phyloP scores from a whole-genome alignment of 768 basidiomycete species.

The Rhodosporidiobolus sp. region DNA sequence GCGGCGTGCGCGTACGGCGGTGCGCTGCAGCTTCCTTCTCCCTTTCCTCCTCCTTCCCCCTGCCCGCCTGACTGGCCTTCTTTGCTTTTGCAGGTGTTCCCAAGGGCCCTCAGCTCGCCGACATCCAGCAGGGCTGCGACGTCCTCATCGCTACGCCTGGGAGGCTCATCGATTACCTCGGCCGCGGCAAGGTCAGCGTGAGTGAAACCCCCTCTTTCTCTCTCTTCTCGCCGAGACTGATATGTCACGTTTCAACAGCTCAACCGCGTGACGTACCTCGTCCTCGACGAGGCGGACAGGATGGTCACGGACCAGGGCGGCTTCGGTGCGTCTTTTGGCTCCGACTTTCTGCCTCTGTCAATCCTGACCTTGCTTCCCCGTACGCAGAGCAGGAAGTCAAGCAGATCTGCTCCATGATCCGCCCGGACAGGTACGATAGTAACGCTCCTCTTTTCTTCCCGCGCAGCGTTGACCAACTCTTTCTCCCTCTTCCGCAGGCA shows the following conservation, averaged over 20 bases:
- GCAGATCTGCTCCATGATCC: constrained; percentile 50
- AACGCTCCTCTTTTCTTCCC: no score
- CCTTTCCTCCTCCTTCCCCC: background rate
- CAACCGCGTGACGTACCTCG: constrained; percentile 85
- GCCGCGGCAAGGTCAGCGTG: constrained; percentile 96
- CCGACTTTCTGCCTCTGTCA: constrained; percentile 74
- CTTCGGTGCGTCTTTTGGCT: constrained; percentile 93
- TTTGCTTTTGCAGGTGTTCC: constrained; percentile 78
- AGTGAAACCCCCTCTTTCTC: constrained; percentile 51
- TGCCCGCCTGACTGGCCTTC: constrained; percentile 60
- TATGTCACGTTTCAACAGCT: constrained; percentile 85
- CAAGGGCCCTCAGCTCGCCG: constrained; percentile 76
- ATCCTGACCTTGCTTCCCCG: background rate
- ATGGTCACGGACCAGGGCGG: constrained; percentile 99
- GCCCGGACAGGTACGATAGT: no score
- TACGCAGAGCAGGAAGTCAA: constrained; percentile 51
- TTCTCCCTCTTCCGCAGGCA: no score
- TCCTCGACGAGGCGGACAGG: constrained; percentile 98
- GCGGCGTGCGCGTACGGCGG: constrained; percentile 53
- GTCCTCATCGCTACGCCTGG: constrained; percentile 91
- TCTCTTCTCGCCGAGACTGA: constrained; percentile 61
- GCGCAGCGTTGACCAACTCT: no score
- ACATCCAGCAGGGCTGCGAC: constrained; percentile 70
- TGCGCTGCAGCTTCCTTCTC: background rate
- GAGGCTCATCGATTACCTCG: constrained; percentile 83